Evolutionary conservation across 2,329 filamentous ascomycete genomes (phyloP).

Genomic region (Bipolaris bicolor): DNA sequence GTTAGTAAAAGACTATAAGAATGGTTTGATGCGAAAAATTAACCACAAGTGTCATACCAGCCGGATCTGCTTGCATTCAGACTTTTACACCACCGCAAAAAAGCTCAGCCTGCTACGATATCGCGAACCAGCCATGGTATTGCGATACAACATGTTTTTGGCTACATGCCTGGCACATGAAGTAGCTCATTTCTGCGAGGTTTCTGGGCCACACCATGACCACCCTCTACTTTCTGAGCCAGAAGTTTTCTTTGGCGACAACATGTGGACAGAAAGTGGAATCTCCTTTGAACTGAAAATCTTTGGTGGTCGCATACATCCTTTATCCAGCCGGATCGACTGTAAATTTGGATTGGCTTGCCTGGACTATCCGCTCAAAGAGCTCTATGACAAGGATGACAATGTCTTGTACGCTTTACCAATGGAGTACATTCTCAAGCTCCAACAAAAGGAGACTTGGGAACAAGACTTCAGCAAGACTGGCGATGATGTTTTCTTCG

Average conservation of each 20-base stretch:
- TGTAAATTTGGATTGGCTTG: conserved; percentile 48
- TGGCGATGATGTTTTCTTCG: conserved; percentile 38
- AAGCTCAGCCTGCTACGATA: conserved; percentile 46
- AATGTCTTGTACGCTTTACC: conserved; percentile 47
- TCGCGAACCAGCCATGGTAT: conserved; percentile 49
- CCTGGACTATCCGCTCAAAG: conserved; percentile 44
- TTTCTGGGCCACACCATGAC: conserved; percentile 47
- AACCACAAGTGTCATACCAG: conserved; percentile 46
- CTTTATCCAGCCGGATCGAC: conserved; percentile 47
- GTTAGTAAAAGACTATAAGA: conserved; percentile 47
- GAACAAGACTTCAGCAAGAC: conserved; percentile 39
- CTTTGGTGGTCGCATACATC: conserved; percentile 49
- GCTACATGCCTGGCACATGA: conserved; percentile 49
- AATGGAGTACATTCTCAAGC: conserved; percentile 48
- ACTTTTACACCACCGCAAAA: conserved; percentile 51
- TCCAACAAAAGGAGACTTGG: conserved; percentile 50
- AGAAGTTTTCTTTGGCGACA: conserved; percentile 49
- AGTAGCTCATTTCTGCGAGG: conserved; percentile 50
- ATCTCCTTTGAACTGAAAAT: conserved; percentile 49
- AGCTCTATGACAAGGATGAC: conserved; percentile 47
- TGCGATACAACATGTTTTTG: conserved; percentile 50
- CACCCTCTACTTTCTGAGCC: conserved; percentile 44
- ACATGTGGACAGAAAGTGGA: conserved; percentile 50
- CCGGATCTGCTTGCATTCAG: conserved; percentile 49
- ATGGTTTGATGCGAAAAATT: conserved; percentile 44